phyloP scores from a whole-genome alignment of 768 basidiomycete species.

The Tubosaeta sp. region DNA sequence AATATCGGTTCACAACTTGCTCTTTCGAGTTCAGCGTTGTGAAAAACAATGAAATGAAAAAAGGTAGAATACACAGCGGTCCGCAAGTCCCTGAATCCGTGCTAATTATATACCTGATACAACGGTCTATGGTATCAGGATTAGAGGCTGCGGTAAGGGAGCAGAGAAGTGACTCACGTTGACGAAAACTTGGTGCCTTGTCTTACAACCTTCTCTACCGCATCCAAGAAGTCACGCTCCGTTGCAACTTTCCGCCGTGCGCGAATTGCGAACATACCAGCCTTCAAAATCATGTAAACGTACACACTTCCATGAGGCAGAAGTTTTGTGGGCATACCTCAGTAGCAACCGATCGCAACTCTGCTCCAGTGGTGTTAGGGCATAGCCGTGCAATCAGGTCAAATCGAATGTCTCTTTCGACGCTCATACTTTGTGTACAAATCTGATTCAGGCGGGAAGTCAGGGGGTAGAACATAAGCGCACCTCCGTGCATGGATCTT shows the following conservation, averaged over 20 bases:
- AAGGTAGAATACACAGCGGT: conserved; percentile 15
- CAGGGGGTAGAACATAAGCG: conserved; percentile 12
- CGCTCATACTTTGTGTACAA: conserved; percentile 72
- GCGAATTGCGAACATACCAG: conserved; percentile 99
- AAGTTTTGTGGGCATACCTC: conserved; percentile 51
- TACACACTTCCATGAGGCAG: conserved; percentile 64
- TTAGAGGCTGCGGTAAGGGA: conserved; percentile 1
- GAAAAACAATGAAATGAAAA: background rate
- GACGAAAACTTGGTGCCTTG: conserved; percentile 98
- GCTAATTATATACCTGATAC: conserved; percentile 92
- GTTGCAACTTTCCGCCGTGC: conserved; percentile 94
- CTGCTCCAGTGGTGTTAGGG: conserved; percentile 98
- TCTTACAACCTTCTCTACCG: conserved; percentile 97
- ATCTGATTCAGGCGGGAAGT: background rate
- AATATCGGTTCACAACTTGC: background rate
- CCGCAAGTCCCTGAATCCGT: conserved; percentile 8
- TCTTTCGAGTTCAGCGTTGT: background rate
- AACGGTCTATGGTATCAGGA: conserved; percentile 52
- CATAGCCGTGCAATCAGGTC: conserved; percentile 96
- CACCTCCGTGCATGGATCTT: conserved; percentile 95
- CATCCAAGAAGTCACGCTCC: conserved; percentile 95
- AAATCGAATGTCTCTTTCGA: conserved; percentile 94
- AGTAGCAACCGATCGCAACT: conserved; percentile 93
- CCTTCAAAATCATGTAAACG: conserved; percentile 74
- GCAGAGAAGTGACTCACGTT: conserved; percentile 58